A percentile compares a stretch with the other conserved stretches of the same genome.
These are phyloP conservation scores for Cryptococcus neoformans DNA, from an alignment of 1,284 basidiomycete genomes.

Conservation along the genomic window DNA sequence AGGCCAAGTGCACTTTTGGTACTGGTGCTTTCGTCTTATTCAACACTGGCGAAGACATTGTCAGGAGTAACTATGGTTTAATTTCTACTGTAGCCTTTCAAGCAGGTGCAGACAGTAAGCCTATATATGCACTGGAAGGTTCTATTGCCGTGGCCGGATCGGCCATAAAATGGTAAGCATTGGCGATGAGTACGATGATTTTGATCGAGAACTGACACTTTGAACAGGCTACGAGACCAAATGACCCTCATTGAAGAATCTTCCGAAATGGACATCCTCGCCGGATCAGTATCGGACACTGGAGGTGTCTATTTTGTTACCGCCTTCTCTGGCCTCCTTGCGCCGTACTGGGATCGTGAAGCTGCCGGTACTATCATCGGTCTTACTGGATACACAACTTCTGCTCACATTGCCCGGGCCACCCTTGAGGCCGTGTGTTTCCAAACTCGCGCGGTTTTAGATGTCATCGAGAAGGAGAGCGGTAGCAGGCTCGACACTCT, in stretches of 20 bases:
- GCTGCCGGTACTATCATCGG: constrained; percentile 47
- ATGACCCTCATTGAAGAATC: constrained; percentile 79
- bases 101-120: constrained; percentile 70
- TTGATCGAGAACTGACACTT: constrained; percentile 1
- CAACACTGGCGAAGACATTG: constrained; percentile 78
- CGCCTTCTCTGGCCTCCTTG: constrained; percentile 87
- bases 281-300: constrained; percentile 70
- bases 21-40: constrained; percentile 96
- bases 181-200: not conserved
- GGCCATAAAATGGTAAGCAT: constrained; percentile 78
- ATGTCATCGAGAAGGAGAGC: constrained; percentile 84
- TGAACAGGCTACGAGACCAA: constrained; percentile 73
- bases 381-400: constrained; percentile 87
- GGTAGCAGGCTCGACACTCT: constrained; percentile 67
- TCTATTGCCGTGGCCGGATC: constrained; percentile 93
- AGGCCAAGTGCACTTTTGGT: constrained; percentile 93
- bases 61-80: constrained; percentile 80
- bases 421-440: constrained; percentile 78
- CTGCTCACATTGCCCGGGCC: constrained; percentile 88
- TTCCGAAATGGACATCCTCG: constrained; percentile 79
- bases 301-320: constrained; percentile 98
- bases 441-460: constrained; percentile 87
- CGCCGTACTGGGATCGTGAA: constrained; percentile 57
- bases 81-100: constrained; percentile 93
- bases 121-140: constrained; percentile 92